A percentile compares a stretch with the other conserved stretches of the same genome.
Conservation (phyloP, 768 basidiomycete species). For the Leccinum barrowsii region DNA sequence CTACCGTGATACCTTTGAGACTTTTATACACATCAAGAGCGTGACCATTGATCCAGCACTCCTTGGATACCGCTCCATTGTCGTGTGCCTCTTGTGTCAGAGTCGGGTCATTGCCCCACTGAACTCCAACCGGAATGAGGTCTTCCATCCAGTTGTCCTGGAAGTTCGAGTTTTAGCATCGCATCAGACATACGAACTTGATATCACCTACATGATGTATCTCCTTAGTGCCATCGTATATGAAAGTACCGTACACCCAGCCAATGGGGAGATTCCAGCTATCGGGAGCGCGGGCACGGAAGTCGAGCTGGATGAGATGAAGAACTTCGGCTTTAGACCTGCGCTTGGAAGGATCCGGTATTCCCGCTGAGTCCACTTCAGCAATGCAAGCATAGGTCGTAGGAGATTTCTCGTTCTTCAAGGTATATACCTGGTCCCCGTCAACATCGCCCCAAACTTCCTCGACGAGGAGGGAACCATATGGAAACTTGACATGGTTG, state of each 20-base stretch:
- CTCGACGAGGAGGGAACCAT: neutral
- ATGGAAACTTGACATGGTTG: neutral
- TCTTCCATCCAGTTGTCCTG: neutral
- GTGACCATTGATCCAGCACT: neutral
- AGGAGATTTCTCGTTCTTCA: neutral
- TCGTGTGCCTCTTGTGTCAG: neutral
- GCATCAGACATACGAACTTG: neutral
- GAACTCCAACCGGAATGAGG: neutral
- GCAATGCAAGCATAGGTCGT: neutral
- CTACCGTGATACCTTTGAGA: neutral
- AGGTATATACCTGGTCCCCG: neutral
- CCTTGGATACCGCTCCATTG: neutral
- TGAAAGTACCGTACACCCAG: slow-evolving; percentile 1
- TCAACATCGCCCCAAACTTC: neutral
- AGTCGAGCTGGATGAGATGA: neutral
- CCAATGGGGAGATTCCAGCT: neutral
- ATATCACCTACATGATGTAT: neutral
- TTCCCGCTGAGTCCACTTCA: neutral
- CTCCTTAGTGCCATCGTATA: neutral
- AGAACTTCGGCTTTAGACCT: neutral
- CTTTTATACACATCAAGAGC: neutral
- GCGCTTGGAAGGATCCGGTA: neutral
- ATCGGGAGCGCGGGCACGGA: neutral
- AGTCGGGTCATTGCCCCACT: slow-evolving; percentile 2
- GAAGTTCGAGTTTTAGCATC: neutral